Evolutionary conservation across 148 eudicot species (phyloP), one percentile per base, ranked within the genome.

Genomic region (Amaranthus palmeri): DNA sequence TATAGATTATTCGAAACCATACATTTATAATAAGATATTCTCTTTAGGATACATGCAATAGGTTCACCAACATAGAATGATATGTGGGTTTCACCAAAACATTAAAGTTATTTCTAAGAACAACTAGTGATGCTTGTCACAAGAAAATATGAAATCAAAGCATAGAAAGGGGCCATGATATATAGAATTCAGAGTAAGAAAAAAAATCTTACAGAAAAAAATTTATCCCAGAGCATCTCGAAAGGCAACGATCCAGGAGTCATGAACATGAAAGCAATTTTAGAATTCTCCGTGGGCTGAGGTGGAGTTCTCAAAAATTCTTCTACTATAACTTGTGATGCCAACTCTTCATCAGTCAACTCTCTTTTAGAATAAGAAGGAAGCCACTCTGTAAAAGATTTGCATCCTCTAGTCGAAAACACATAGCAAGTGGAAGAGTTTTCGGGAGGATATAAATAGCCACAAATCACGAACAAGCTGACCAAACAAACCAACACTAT

Each of bases 191-290:
- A 54, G 47, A n/a, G 13, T 52, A 66, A 78, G 54, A 59, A 79
- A 25, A 25, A 61, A 59, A 72, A 18, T 41, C 88, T 80, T 76
- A 87, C 93, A 56, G 83, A 79, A 74, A 89, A 87, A 78, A 87
- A 89, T 71, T 68, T 77, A 73, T 86, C 93, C 93, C 93, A 89
- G 50, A 89, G 87, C 80, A 41, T 81, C 86, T 89, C 93, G 14
- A 89, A 87, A 77, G 93, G 91, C 67, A 89, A 75, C 41, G 83
- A 61, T 47, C 91, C 91, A 4, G 86, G 81, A n/a, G 81, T 87
- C 78, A 89, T 78, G 80, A 87, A 89, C 89, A 89, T 70, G 83
- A 89, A 89, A 62, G 93, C 93, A 59, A 89, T 81, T 72, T 89
- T 89, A 45, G 89, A 85, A 65, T 67, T 83, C 65, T 85, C 76